Conservation (phyloP, 2,329 filamentous ascomycete genomes). For the Xylaria sp. region DNA sequence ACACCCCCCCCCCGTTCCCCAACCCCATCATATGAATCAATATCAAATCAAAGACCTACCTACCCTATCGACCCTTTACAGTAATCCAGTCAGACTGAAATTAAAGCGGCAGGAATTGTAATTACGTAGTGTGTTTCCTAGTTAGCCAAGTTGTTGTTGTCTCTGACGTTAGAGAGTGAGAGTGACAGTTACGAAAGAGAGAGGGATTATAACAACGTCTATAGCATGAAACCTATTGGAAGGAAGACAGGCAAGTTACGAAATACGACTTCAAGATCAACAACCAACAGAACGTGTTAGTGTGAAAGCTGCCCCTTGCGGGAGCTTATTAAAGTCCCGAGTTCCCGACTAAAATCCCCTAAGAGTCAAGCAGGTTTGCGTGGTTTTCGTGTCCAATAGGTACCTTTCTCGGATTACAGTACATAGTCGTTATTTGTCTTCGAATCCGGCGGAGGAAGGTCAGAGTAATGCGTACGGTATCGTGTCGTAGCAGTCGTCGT, state of each 20-base stretch:
- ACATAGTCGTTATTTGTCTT: too few species aligned
- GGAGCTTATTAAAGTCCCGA: not conserved
- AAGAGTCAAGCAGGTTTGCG: not conserved
- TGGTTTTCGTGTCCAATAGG: not conserved
- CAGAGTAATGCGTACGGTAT: not conserved
- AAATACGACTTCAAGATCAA: too few species aligned
- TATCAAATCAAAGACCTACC: slow-evolving; percentile 3
- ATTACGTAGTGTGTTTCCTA: not conserved
- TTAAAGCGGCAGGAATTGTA: slow-evolving; percentile 13
- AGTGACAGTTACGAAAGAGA: too few species aligned
- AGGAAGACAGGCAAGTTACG: too few species aligned
- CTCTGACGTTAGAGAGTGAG: too few species aligned
- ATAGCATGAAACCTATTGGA: too few species aligned
- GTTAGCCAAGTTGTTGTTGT: too few species aligned
- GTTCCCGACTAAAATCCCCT: not conserved
- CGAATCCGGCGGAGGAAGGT: too few species aligned
- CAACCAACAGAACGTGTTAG: too few species aligned
- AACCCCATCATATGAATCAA: not conserved
- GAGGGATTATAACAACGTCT: too few species aligned
- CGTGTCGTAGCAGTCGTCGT: not conserved
- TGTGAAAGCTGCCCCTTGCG: not conserved
- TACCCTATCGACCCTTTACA: not conserved
- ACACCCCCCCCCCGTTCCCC: too few species aligned
- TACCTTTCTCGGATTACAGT: not conserved
- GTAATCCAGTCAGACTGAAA: slow-evolving; percentile 15